Evolutionary conservation across 2,329 filamentous ascomycete species (phyloP).

Genomic region (Monosporascus sp.): DNA sequence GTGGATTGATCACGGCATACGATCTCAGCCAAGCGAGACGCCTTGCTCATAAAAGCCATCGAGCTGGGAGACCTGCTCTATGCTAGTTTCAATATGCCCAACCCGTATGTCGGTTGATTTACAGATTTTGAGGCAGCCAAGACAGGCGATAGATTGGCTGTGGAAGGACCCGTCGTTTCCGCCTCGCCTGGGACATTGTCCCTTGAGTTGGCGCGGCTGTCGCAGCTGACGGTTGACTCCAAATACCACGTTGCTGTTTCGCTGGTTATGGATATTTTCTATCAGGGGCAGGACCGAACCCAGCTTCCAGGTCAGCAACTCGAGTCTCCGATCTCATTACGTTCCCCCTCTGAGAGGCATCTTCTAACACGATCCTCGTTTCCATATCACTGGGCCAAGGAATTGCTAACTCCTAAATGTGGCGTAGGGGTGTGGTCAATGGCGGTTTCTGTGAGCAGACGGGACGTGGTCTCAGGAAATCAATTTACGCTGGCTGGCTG

Average conservation of each 20-base stretch:
- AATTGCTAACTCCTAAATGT: no score
- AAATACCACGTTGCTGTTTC: constrained; percentile 72
- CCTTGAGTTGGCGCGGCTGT: constrained; percentile 68
- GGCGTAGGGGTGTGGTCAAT: constrained; percentile 75
- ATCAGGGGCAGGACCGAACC: constrained; percentile 60
- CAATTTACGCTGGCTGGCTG: constrained; percentile 32
- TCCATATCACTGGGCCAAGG: no score
- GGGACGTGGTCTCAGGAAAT: constrained; percentile 31
- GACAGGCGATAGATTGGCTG: constrained; percentile 26
- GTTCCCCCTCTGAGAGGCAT: no score
- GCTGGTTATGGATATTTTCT: constrained; percentile 62
- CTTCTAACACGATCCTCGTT: no score
- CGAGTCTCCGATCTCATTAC: no score
- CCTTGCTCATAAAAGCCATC: constrained; percentile 36
- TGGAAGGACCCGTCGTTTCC: constrained; percentile 35
- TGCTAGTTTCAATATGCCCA: constrained; percentile 39
- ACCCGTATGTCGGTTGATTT: constrained; percentile 43
- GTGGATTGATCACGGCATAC: constrained; percentile 36
- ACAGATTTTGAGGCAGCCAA: constrained; percentile 39
- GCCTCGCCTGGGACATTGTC: constrained; percentile 59
- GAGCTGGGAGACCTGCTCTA: constrained; percentile 44
- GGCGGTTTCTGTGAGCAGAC: constrained; percentile 54
- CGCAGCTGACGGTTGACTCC: constrained; percentile 65
- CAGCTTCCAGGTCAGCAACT: no score
- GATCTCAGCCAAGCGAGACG: constrained; percentile 35